These are phyloP conservation scores for Nyssa sinensis DNA, from an alignment of 148 eudicot species.

Conservation along the genomic window DNA sequence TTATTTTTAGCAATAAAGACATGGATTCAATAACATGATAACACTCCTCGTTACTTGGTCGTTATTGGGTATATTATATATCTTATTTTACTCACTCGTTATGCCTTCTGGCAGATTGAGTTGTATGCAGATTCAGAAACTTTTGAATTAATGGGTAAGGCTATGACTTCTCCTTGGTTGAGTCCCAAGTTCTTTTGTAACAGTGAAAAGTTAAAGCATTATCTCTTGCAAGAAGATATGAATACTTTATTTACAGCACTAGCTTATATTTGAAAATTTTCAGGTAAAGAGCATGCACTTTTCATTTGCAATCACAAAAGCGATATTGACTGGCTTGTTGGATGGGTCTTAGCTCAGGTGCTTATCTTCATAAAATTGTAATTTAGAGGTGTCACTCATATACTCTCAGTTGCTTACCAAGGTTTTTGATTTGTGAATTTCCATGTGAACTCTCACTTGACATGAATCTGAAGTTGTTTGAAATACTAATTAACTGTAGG, in stretches of 20 bases:
- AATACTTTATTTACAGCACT: not conserved
- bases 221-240: not conserved
- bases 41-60: too few relatives aligned
- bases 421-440: slow-evolving; percentile 2
- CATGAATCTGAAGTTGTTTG: not conserved
- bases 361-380: too few relatives aligned
- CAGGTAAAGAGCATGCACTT: slow-evolving; percentile 96
- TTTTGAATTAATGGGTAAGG: slow-evolving; percentile 72
- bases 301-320: slow-evolving; percentile 79
- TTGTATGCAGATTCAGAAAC: slow-evolving; percentile 74
- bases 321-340: slow-evolving; percentile 97
- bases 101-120: slow-evolving; percentile 50
- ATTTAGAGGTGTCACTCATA: too few relatives aligned
- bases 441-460: not conserved
- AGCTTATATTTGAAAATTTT: slow-evolving; percentile 14
- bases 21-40: too few relatives aligned
- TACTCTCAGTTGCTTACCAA: not conserved
- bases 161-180: not conserved
- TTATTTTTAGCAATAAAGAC: too few relatives aligned
- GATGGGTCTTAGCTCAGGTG: slow-evolving; percentile 97
- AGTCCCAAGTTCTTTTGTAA: not conserved
- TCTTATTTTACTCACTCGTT: too few relatives aligned
- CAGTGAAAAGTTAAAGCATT: too few relatives aligned
- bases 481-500: not conserved
- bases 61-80: too few relatives aligned